These are phyloP conservation scores for Vitis rotundifolia DNA, from an alignment of 164 flowering plant genomes.

Conservation along the genomic window DNA sequence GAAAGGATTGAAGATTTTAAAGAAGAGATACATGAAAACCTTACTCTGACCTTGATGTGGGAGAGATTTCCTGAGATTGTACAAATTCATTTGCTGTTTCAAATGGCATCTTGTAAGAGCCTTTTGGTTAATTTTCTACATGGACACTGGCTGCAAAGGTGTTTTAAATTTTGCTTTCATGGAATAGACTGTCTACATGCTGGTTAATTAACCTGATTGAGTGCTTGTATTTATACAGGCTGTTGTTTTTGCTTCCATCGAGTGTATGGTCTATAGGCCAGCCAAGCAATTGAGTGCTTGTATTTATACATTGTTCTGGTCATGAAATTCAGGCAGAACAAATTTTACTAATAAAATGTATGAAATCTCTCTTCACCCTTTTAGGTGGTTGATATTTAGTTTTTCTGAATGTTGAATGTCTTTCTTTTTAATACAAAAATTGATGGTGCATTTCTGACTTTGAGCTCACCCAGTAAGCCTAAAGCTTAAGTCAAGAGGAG, in stretches of 20 bases:
- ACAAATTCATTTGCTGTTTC: not conserved
- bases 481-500: too few relatives aligned
- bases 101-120: not conserved
- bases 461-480: too few relatives aligned
- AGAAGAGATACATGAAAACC: not conserved
- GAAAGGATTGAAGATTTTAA: conserved; percentile 18
- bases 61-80: not conserved
- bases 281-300: not conserved
- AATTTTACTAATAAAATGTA: not conserved
- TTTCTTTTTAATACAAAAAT: too few relatives aligned
- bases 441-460: too few relatives aligned
- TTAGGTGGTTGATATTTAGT: too few relatives aligned
- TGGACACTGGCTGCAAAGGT: not conserved
- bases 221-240: too few relatives aligned
- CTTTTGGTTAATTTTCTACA: not conserved
- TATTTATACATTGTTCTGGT: conserved; percentile 1
- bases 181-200: not conserved
- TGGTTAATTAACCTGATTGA: not conserved
- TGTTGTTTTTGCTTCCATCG: too few relatives aligned
- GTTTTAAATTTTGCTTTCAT: not conserved
- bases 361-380: too few relatives aligned
- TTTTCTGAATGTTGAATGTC: too few relatives aligned
- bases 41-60: not conserved
- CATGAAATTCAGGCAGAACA: not conserved
- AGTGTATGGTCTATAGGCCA: too few relatives aligned